Conservation (phyloP, 495 filamentous ascomycete species). For the Apiosordaria backusii region DNA sequence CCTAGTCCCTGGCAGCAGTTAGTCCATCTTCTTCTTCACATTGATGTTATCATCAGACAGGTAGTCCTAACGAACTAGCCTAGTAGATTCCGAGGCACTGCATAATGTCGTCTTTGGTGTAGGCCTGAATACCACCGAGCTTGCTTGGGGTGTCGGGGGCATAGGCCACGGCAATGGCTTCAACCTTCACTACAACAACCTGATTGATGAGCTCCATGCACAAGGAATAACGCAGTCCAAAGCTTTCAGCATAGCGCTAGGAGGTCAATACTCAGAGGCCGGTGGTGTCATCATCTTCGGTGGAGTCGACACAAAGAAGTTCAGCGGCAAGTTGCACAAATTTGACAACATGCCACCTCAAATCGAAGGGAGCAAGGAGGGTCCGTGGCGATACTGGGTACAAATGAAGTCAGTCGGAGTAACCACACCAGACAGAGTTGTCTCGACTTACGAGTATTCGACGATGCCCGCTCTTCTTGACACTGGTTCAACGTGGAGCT, state of each 20-base stretch:
- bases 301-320: constrained; percentile 81
- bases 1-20: constrained; percentile 13
- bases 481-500: constrained; percentile 76
- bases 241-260: constrained; percentile 42
- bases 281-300: constrained; percentile 79
- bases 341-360: constrained; percentile 53
- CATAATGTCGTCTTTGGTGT: constrained; percentile 38
- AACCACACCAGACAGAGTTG: constrained; percentile 41
- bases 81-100: constrained; percentile 13
- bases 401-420: constrained; percentile 55
- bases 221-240: constrained; percentile 39
- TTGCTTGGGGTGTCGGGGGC: constrained; percentile 38
- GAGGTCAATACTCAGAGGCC: constrained; percentile 35
- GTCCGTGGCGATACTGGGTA: constrained; percentile 44
- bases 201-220: constrained; percentile 35
- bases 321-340: constrained; percentile 64
- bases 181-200: constrained; percentile 36
- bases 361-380: constrained; percentile 23
- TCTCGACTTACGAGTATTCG: constrained; percentile 44
- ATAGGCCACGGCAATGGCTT: constrained; percentile 35
- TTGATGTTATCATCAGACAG: background rate
- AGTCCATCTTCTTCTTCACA: background rate
- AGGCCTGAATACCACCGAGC: constrained; percentile 30
- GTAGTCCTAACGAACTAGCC: background rate
- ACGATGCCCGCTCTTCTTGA: constrained; percentile 69